These are phyloP conservation scores for Cylindrodendrum hubeiense DNA, from an alignment of 2,329 filamentous ascomycete genomes.

Conservation along the genomic window DNA sequence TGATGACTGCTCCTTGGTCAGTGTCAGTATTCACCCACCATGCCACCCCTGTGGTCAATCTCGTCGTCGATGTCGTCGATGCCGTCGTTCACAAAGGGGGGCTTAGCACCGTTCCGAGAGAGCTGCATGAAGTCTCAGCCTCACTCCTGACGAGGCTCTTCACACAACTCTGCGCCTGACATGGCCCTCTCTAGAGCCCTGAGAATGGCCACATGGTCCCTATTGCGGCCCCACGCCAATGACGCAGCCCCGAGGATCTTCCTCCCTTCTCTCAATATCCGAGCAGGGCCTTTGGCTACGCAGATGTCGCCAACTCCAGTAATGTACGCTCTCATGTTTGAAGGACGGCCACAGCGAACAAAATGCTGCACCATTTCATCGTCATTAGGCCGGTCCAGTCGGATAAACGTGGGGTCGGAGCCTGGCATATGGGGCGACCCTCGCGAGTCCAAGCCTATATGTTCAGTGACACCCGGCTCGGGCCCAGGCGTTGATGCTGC, in stretches of 20 bases:
- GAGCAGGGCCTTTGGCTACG: conserved; percentile 25
- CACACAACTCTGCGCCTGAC: background rate
- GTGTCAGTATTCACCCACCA: background rate
- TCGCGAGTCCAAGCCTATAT: background rate
- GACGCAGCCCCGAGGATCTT: conserved; percentile 33
- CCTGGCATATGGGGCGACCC: conserved; percentile 9
- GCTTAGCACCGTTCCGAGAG: background rate
- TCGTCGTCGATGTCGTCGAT: background rate
- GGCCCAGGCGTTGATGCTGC: conserved; percentile 7
- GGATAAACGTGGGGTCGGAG: conserved; percentile 56
- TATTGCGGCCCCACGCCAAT: conserved; percentile 33
- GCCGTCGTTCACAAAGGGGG: background rate
- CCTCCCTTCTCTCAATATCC: conserved; percentile 38
- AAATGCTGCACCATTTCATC: conserved; percentile 70
- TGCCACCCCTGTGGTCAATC: too few species aligned
- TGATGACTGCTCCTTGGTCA: background rate
- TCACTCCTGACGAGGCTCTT: background rate
- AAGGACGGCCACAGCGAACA: conserved; percentile 57
- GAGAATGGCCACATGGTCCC: conserved; percentile 14
- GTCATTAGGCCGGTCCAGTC: conserved; percentile 67
- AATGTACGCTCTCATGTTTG: conserved; percentile 61
- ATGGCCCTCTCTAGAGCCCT: conserved; percentile 3
- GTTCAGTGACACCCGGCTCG: background rate
- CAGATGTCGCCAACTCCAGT: conserved; percentile 65
- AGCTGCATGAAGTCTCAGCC: background rate